Evolutionary conservation across 176 grass and related monocot genomes (phyloP).

Genomic region (Dactylis glomerata): DNA sequence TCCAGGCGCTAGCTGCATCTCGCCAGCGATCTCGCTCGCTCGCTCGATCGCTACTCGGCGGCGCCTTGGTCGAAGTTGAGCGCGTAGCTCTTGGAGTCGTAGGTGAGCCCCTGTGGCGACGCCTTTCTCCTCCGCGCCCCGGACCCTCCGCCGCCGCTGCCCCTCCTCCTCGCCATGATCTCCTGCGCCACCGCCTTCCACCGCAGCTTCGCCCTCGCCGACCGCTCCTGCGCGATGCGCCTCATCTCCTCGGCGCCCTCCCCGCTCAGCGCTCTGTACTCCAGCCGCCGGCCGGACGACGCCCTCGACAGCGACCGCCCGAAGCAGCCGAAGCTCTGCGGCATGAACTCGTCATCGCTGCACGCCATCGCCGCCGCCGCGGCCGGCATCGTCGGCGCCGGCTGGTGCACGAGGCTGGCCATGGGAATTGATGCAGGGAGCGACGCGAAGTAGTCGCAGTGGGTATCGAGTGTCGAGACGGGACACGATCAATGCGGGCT

Average conservation of each 20-base stretch:
- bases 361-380: neutral
- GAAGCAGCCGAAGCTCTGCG: slow-evolving; percentile 54
- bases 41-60: slow-evolving; percentile 2
- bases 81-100: slow-evolving; percentile 62
- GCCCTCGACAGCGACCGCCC: slow-evolving; percentile 49
- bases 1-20: neutral
- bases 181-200: slow-evolving; percentile 55
- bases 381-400: slow-evolving; percentile 33
- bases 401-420: slow-evolving; percentile 51
- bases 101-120: slow-evolving; percentile 35
- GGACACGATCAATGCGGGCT: neutral
- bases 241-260: slow-evolving; percentile 18
- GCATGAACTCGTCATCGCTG: slow-evolving; percentile 31
- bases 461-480: neutral
- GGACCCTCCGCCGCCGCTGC: slow-evolving; percentile 5
- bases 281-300: slow-evolving; percentile 36
- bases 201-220: slow-evolving; percentile 48
- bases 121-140: slow-evolving; percentile 20
- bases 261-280: slow-evolving; percentile 35
- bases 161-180: slow-evolving; percentile 32
- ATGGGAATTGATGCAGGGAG: neutral
- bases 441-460: no score
- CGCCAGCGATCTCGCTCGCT: neutral
- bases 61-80: slow-evolving; percentile 57
- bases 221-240: slow-evolving; percentile 38